Conservation (phyloP, 1,284 basidiomycete species). For the Cystobasidium slooffiae region DNA sequence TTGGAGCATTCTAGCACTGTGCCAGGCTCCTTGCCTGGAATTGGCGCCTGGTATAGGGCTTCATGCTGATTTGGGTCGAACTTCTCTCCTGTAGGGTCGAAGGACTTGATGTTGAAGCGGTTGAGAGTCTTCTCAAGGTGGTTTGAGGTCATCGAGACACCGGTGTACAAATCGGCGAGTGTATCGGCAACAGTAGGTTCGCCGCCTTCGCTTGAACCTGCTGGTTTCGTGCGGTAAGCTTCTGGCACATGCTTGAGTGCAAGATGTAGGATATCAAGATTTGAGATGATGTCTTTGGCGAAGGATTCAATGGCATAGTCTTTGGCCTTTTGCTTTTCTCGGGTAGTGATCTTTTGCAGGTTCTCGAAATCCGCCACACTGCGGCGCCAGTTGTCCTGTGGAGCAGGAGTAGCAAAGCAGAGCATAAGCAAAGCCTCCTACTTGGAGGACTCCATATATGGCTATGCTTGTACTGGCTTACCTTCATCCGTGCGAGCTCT, state of each 20-base stretch:
- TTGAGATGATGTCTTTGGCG: conserved; percentile 84
- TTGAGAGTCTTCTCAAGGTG: conserved; percentile 86
- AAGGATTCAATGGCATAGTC: conserved; percentile 93
- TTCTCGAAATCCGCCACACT: conserved; percentile 85
- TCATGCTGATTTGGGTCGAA: conserved; percentile 97
- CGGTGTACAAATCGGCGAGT: conserved; percentile 75
- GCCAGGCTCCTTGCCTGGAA: conserved; percentile 81
- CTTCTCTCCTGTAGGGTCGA: conserved; percentile 86
- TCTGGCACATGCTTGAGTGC: conserved; percentile 81
- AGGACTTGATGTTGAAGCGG: conserved; percentile 87
- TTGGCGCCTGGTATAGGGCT: conserved; percentile 92
- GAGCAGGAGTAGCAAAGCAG: background rate
- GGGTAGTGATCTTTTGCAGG: conserved; percentile 82
- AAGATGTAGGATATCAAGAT: conserved; percentile 86
- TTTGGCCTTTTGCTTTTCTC: conserved; percentile 88
- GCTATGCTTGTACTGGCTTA: conserved; percentile 7
- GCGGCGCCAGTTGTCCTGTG: conserved; percentile 38
- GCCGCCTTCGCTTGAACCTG: conserved; percentile 52
- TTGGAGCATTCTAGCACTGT: conserved; percentile 91
- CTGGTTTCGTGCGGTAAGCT: conserved; percentile 55
- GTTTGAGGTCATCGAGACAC: conserved; percentile 90
- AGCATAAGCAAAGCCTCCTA: background rate
- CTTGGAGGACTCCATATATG: background rate
- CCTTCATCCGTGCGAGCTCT: conserved; percentile 34
- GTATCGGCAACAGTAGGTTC: conserved; percentile 61